Base-by-base conservation (phyloP, 352 stramenopile genomes). In the Phytopythium oedochilum region DNA sequence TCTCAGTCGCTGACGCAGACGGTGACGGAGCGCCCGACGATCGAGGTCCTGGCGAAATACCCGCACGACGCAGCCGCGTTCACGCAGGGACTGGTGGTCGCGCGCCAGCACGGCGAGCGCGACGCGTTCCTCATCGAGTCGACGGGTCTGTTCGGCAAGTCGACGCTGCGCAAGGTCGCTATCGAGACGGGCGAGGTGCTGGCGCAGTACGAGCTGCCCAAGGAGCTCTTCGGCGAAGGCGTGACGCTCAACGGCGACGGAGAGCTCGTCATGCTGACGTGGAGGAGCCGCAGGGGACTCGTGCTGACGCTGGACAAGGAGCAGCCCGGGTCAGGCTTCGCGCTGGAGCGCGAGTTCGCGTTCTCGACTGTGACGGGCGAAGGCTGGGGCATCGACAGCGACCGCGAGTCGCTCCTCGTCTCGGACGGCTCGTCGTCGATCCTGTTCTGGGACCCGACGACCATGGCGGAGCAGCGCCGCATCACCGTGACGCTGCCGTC, bases 321-420 rank as follows among this genome's bases (percentile, higher is more conserved):
- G 15, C 29, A 44, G 15, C 20, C 12, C 18, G 36, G 57, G 8
- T 59, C 61, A 10, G 72, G 62, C n/a, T 82, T 82, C 40, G 28
- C 28, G 5, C 45, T 75, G 26, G 70, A 89, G 22, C 59, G 75
- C 17, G 63, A 88, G 56, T 98, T 97, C 47, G 36, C 54, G 0
- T 98, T 88, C 56, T 48, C 68, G 1, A 96, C 94, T 0, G 55
- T 66, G 26, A 88, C 74, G 8, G 67, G 73, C 29, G 81, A 98
- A 88, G 94, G 94, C 38, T 98, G 94, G 94, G 94, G 94, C 29
- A 96, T 98, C 39, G 97, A 96, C 61, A 86, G 88, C 59, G 66
- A 83, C 40, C 73, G 71, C 22, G 49, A 66, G 36, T 59, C 86
- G 29, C 59, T 87, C n/a, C 36, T 80, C 1, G 88, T 97, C 15